phyloP scores from a whole-genome alignment of 768 basidiomycete genomes.

The Xerocomellus dryophilus region DNA sequence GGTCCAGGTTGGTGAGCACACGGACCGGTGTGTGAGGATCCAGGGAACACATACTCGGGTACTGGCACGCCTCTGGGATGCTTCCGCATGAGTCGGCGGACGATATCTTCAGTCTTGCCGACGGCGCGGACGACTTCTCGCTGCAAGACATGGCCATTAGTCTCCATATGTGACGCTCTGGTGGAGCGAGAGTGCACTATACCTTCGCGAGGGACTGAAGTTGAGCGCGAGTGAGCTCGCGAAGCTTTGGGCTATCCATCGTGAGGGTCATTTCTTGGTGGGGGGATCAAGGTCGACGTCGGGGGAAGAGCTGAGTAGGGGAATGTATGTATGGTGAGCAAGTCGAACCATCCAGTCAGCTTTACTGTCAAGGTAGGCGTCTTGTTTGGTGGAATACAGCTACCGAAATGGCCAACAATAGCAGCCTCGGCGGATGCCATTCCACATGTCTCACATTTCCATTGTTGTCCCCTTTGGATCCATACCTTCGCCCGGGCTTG shows the following conservation, averaged over 20 bases:
- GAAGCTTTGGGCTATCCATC: constrained; percentile 21
- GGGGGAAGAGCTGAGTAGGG: neutral
- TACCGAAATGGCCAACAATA: neutral
- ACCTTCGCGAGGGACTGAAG: constrained; percentile 29
- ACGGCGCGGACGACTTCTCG: constrained; percentile 25
- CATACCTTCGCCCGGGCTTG: neutral
- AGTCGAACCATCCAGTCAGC: neutral
- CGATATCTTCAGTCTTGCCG: constrained; percentile 29
- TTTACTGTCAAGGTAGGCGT: neutral
- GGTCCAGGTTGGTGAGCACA: neutral
- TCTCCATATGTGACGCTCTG: neutral
- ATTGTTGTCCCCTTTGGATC: no score
- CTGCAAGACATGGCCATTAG: constrained; percentile 10
- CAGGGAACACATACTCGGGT: constrained; percentile 2
- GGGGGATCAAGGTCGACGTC: neutral
- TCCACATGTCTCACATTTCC: neutral
- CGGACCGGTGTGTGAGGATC: neutral
- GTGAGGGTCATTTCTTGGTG: neutral
- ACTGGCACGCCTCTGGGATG: constrained; percentile 28
- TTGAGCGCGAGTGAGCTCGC: constrained; percentile 18
- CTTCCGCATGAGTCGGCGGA: constrained; percentile 23
- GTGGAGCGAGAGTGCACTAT: neutral
- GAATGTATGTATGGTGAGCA: neutral
- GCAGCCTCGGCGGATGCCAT: neutral
- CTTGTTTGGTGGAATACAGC: neutral